Percentiles rank a stretch among this genome's conserved stretches.
phyloP scores from a whole-genome alignment of 257 asterid genomes.

The Solanum phureja region DNA sequence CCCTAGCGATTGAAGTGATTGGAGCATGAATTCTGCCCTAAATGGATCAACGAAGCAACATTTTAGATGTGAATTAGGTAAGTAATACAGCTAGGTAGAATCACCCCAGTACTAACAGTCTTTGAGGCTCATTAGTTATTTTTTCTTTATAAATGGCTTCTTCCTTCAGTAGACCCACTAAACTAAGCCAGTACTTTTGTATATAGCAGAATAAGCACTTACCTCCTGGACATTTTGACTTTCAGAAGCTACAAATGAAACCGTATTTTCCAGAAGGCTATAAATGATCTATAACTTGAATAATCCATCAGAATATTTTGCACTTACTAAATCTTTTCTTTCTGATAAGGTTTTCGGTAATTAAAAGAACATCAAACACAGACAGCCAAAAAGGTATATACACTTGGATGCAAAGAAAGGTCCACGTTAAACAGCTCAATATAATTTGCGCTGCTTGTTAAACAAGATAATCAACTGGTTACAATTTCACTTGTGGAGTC shows the following conservation, averaged over 20 bases:
- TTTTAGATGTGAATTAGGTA: constrained; percentile 7
- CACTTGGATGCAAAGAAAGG: not conserved
- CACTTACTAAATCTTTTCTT: not conserved
- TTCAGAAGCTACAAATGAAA: not conserved
- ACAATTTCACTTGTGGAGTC: not conserved
- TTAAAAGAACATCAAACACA: not conserved
- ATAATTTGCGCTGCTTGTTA: not conserved
- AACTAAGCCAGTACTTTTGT: not conserved
- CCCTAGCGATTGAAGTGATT: constrained; percentile 88
- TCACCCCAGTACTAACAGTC: not conserved
- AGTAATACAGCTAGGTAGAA: not conserved
- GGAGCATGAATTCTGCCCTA: constrained; percentile 60
- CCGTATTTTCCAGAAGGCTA: not conserved
- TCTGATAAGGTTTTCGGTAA: not conserved
- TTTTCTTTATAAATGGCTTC: not conserved
- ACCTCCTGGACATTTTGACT: not conserved
- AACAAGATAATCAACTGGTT: not conserved
- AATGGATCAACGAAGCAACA: constrained; percentile 3
- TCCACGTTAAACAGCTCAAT: not conserved
- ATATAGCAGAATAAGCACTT: not conserved
- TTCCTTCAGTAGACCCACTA: not conserved
- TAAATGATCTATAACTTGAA: not conserved
- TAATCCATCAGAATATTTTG: not conserved
- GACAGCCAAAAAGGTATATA: not conserved
- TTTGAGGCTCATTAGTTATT: not conserved